Percentiles rank a stretch among this genome's conserved stretches.
Conservation (phyloP, 208 protist genomes). For the Jaenimonas drosophilae region DNA sequence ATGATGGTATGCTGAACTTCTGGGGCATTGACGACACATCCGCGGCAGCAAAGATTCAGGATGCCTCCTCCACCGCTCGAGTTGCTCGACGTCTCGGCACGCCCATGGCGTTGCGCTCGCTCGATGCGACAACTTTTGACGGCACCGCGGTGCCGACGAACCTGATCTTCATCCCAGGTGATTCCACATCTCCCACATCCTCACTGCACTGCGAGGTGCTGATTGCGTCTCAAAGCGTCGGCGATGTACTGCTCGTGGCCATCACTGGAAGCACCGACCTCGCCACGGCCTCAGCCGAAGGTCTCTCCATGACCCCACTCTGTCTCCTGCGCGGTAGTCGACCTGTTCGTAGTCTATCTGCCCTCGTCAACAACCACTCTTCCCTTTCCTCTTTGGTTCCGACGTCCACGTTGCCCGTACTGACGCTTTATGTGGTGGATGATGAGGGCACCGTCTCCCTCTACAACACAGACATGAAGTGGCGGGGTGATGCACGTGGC, state of each 20-base stretch:
- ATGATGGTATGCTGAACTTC: conserved; percentile 57
- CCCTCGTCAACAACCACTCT: no score
- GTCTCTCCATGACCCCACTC: no score
- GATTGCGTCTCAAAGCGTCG: not conserved
- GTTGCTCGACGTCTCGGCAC: no score
- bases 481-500: conserved; percentile 29
- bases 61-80: no score
- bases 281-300: no score
- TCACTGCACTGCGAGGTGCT: not conserved
- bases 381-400: not conserved
- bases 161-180: conserved; percentile 8
- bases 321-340: not conserved
- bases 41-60: not conserved
- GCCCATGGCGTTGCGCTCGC: not conserved
- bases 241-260: not conserved
- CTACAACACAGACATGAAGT: conserved; percentile 66
- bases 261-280: not conserved
- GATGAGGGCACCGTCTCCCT: conserved; percentile 47
- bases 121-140: not conserved
- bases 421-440: conserved; percentile 51
- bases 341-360: not conserved
- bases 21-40: conserved; percentile 21
- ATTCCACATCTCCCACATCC: not conserved
- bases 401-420: conserved; percentile 21
- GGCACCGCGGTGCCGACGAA: conserved; percentile 17